Evolutionary conservation across 1,139 yeast genomes (phyloP).

Genomic region (Diutina scorzettiae): DNA sequence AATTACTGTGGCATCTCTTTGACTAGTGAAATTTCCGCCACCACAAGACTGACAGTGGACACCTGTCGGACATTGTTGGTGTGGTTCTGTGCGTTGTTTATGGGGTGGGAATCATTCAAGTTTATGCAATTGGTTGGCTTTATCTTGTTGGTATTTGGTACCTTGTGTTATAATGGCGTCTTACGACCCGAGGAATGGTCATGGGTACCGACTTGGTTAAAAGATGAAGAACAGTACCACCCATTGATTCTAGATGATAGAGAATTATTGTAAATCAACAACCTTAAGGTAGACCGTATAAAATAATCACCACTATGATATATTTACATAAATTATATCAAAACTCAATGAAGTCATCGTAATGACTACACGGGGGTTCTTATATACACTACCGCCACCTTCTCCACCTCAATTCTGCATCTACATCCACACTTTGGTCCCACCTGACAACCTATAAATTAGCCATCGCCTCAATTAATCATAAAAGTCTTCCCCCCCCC

Average conservation of each 20-base stretch:
- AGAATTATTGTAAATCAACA: not conserved
- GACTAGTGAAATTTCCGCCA: conserved; percentile 58
- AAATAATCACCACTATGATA: too few relatives aligned
- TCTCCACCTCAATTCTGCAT: too few relatives aligned
- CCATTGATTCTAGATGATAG: not conserved
- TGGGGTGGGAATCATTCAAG: conserved; percentile 71
- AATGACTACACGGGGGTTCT: too few relatives aligned
- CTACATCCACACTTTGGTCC: too few relatives aligned
- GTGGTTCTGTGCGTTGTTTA: conserved; percentile 59
- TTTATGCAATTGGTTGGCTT: conserved; percentile 57
- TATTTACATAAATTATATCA: too few relatives aligned
- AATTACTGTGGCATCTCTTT: conserved; percentile 66
- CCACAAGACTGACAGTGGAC: conserved; percentile 71
- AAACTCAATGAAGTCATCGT: too few relatives aligned
- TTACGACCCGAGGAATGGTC: conserved; percentile 35
- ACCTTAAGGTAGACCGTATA: too few relatives aligned
- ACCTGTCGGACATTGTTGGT: conserved; percentile 67
- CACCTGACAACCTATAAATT: too few relatives aligned
- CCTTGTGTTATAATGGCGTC: conserved; percentile 64
- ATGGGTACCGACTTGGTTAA: conserved; percentile 25
- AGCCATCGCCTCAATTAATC: too few relatives aligned
- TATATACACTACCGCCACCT: too few relatives aligned
- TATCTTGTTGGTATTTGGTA: conserved; percentile 53
- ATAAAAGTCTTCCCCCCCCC: too few relatives aligned
- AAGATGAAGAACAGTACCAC: not conserved